Percentiles rank a stretch among this genome's conserved stretches.
phyloP scores from a whole-genome alignment of 23 red algal genomes.

The Gracilaria caudata region DNA sequence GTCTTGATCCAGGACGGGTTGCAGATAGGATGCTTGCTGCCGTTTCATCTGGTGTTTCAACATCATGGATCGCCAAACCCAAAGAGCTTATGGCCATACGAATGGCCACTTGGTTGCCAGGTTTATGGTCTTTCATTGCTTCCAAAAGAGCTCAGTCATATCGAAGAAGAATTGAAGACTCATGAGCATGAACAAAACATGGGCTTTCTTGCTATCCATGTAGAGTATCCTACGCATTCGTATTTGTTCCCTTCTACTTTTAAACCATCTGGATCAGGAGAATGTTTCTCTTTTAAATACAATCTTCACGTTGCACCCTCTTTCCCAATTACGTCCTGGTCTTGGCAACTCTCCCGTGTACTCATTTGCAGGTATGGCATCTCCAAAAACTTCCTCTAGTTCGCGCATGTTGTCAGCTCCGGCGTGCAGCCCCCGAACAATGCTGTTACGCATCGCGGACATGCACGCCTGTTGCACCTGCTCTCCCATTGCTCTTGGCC shows the following conservation, averaged over 20 bases:
- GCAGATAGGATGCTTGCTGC: constrained; percentile 74
- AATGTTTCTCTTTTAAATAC: constrained; percentile 72
- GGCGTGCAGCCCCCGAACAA: constrained; percentile 68
- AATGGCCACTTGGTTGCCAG: constrained; percentile 34
- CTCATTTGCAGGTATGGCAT: constrained; percentile 57
- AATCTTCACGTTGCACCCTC: constrained; percentile 75
- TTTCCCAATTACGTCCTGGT: neutral
- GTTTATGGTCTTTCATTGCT: constrained; percentile 33
- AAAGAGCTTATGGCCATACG: constrained; percentile 56
- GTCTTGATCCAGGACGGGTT: constrained; percentile 60
- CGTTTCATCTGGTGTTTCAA: neutral
- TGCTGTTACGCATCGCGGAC: constrained; percentile 74
- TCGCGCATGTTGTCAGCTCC: constrained; percentile 45
- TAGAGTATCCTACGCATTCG: neutral
- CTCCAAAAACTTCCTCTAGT: constrained; percentile 75
- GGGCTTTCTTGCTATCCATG: neutral
- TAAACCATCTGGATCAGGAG: constrained; percentile 36
- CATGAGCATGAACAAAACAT: neutral
- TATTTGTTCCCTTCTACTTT: neutral
- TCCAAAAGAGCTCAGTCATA: constrained; percentile 18
- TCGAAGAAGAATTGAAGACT: constrained; percentile 43
- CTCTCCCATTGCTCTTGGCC: constrained; percentile 65
- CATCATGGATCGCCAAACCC: constrained; percentile 43
- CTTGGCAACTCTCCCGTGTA: constrained; percentile 55
- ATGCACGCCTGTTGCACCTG: constrained; percentile 60